Evolutionary conservation across 2,329 filamentous ascomycete genomes (phyloP).

Genomic region (Rhexocercosporidium sp.): DNA sequence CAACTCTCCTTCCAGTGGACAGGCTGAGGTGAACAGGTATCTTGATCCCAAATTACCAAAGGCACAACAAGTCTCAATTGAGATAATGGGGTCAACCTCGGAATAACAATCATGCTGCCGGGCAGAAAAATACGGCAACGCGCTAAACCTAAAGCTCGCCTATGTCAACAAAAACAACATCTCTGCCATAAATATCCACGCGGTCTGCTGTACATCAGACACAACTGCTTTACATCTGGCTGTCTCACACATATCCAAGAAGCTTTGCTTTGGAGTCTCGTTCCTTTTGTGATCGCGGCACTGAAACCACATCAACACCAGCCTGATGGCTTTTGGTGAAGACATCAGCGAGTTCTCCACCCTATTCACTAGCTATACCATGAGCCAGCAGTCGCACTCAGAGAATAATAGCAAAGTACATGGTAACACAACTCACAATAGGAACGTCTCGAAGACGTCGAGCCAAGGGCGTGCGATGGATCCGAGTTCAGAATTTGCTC

Average conservation of each 20-base stretch:
- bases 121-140: not conserved
- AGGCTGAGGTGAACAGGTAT: too few relatives aligned
- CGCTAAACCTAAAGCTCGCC: not conserved
- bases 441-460: not conserved
- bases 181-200: not conserved
- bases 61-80: too few relatives aligned
- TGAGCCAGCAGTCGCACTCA: not conserved
- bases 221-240: not conserved
- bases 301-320: not conserved
- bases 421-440: not conserved
- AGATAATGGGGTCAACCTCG: not conserved
- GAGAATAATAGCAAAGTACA: conserved; percentile 8
- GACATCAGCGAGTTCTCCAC: conserved; percentile 1
- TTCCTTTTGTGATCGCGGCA: not conserved
- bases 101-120: not conserved
- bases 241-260: not conserved
- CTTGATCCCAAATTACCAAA: too few relatives aligned
- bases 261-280: not conserved
- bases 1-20: too few relatives aligned
- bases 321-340: conserved; percentile 11
- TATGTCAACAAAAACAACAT: not conserved
- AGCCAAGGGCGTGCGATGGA: not conserved
- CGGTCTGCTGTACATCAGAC: not conserved
- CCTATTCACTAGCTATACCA: conserved; percentile 11
- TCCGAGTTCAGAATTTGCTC: not conserved